Evolutionary conservation across 2,329 filamentous ascomycete species (phyloP).

Genomic region (Alternaria solani): DNA sequence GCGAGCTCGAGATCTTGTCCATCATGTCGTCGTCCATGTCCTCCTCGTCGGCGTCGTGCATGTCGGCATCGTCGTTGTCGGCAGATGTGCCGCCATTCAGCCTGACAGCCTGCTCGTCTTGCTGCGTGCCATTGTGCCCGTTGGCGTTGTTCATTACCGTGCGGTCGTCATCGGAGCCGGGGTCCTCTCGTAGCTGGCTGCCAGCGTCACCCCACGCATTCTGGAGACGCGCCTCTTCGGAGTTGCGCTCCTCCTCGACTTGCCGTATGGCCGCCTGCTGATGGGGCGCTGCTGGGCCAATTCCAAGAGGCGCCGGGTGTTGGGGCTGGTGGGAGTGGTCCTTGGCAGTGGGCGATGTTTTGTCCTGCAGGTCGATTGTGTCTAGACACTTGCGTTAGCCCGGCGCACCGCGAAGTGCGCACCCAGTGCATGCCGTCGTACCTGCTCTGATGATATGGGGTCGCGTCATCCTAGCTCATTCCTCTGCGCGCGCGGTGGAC

Average conservation of each 20-base stretch:
- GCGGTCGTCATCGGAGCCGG: conserved; percentile 68
- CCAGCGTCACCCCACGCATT: conserved; percentile 58
- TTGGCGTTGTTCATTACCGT: conserved; percentile 32
- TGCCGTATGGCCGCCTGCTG: conserved; percentile 86
- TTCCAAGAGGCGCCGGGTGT: conserved; percentile 60
- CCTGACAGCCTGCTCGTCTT: conserved; percentile 43
- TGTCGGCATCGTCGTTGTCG: conserved; percentile 58
- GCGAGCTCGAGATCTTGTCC: conserved; percentile 98
- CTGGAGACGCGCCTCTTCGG: conserved; percentile 74
- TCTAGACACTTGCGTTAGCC: conserved; percentile 64
- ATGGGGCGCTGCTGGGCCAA: conserved; percentile 73
- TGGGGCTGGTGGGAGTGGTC: conserved; percentile 72
- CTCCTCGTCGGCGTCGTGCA: conserved; percentile 71
- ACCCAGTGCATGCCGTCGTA: conserved; percentile 38
- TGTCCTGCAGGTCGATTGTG: conserved; percentile 93
- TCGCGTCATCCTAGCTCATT: conserved; percentile 60
- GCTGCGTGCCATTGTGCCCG: conserved; percentile 29
- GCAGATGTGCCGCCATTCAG: conserved; percentile 48
- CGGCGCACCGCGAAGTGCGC: conserved; percentile 9
- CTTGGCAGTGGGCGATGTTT: conserved; percentile 80
- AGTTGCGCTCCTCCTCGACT: conserved; percentile 75
- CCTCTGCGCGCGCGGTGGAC: conserved; percentile 30
- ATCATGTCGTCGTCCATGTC: conserved; percentile 90
- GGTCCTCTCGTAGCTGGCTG: conserved; percentile 50
- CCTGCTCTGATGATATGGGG: conserved; percentile 65